Conservation (phyloP, 2,329 filamentous ascomycete genomes). For the Neonectria neomacrospora region DNA sequence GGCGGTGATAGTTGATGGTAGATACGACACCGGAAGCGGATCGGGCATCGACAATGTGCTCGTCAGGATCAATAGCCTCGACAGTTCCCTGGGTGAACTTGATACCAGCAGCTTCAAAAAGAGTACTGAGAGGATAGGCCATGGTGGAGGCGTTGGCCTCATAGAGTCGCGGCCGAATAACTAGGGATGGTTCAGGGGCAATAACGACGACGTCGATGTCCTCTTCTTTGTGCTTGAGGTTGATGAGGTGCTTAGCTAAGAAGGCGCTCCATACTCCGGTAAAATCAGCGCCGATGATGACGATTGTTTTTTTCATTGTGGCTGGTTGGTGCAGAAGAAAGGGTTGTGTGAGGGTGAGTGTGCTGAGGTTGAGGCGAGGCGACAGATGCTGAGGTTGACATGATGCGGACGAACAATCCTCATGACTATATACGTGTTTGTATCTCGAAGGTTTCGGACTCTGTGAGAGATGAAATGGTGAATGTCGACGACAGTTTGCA, state of each 20-base stretch:
- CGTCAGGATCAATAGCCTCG: conserved; percentile 30
- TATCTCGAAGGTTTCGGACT: neutral
- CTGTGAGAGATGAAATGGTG: neutral
- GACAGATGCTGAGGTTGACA: neutral
- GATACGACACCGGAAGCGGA: conserved; percentile 13
- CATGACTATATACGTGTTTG: neutral
- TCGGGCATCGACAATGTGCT: conserved; percentile 31
- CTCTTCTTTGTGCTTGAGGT: neutral
- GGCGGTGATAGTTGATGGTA: conserved; percentile 43
- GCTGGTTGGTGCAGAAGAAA: neutral
- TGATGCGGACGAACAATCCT: no score
- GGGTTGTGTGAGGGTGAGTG: neutral
- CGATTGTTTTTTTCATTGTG: conserved; percentile 18
- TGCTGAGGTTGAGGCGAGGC: neutral
- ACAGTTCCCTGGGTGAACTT: conserved; percentile 41
- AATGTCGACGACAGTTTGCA: neutral
- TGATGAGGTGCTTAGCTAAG: conserved; percentile 27
- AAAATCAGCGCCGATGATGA: conserved; percentile 28
- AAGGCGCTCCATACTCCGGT: conserved; percentile 30
- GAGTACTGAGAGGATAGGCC: conserved; percentile 25
- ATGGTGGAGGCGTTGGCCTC: conserved; percentile 43
- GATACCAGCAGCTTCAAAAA: conserved; percentile 45
- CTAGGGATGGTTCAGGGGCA: conserved; percentile 47
- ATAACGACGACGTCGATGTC: conserved; percentile 47
- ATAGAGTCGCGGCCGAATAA: conserved; percentile 50